phyloP scores from a whole-genome alignment of 768 basidiomycete species.

The Neoboletus subvelutipes region DNA sequence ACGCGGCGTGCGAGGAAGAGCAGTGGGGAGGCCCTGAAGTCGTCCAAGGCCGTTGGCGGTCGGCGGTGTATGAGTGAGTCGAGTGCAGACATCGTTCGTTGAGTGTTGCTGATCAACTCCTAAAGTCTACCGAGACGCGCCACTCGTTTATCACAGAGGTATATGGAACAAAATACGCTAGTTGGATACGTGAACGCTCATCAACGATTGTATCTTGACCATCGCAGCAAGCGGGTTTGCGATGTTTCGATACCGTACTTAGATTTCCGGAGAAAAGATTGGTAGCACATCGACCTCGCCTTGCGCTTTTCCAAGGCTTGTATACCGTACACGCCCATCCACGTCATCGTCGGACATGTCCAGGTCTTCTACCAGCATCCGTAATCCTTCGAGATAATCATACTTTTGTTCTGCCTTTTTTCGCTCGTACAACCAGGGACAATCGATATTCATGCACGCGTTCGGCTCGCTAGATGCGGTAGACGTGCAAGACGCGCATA shows the following conservation, averaged over 20 bases:
- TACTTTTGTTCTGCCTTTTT: constrained; percentile 51
- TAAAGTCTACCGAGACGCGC: background rate
- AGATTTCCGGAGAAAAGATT: background rate
- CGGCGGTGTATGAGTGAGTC: background rate
- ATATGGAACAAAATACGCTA: too few species aligned
- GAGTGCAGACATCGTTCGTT: background rate
- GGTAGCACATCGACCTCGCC: background rate
- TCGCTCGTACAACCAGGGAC: constrained; percentile 77
- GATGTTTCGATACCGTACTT: background rate
- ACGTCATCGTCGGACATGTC: constrained; percentile 7
- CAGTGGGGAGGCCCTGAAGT: constrained; percentile 10
- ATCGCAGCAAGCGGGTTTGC: background rate
- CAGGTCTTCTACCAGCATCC: constrained; percentile 32
- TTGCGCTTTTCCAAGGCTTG: background rate
- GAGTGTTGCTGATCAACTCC: background rate
- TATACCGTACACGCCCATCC: background rate
- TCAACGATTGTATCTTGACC: too few species aligned
- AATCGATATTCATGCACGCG: constrained; percentile 83
- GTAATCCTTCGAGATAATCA: constrained; percentile 31
- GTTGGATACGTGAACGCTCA: too few species aligned
- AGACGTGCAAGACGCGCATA: constrained; percentile 73
- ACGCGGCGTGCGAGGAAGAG: constrained; percentile 13
- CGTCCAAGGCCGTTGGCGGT: background rate
- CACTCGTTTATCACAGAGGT: too few species aligned
- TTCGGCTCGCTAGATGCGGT: constrained; percentile 56